Conservation (phyloP, 1,284 basidiomycete genomes). For the Pseudozyma hubeiensis region DNA sequence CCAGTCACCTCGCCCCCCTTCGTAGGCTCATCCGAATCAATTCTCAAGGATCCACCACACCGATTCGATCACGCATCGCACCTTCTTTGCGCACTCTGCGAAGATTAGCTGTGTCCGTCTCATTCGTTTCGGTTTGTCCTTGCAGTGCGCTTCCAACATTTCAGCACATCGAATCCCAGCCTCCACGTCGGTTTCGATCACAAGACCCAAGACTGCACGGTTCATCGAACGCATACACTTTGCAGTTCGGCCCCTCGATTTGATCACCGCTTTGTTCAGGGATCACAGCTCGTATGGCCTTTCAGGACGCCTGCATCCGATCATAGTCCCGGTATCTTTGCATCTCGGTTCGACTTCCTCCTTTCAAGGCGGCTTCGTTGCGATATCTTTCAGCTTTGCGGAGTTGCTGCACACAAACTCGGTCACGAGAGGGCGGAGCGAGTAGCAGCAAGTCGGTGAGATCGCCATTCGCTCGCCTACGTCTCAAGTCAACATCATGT, state of each 20-base stretch:
- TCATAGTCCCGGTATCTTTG: constrained; percentile 6
- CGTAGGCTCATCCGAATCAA: too few relatives aligned
- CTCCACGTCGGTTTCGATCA: too few relatives aligned
- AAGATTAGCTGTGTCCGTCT: too few relatives aligned
- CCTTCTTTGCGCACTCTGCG: too few relatives aligned
- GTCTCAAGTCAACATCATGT: constrained; percentile 31
- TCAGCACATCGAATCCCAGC: too few relatives aligned
- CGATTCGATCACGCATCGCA: too few relatives aligned
- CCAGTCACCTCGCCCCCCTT: too few relatives aligned
- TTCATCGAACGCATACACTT: too few relatives aligned
- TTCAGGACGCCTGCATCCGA: neutral
- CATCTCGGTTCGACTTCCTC: neutral
- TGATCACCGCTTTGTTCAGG: neutral
- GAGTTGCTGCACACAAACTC: neutral
- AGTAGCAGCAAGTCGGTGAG: constrained; percentile 8
- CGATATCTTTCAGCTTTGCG: neutral
- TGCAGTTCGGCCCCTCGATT: neutral
- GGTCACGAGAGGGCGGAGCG: constrained; percentile 13
- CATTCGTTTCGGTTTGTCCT: too few relatives aligned
- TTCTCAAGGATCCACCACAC: neutral
- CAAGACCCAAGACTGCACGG: too few relatives aligned
- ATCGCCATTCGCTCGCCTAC: constrained; percentile 16
- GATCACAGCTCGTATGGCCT: neutral
- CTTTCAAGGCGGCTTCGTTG: neutral
- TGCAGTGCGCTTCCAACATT: too few relatives aligned